Base-by-base conservation (phyloP, 495 filamentous ascomycete species). In the Tuber microsphaerosporum region DNA sequence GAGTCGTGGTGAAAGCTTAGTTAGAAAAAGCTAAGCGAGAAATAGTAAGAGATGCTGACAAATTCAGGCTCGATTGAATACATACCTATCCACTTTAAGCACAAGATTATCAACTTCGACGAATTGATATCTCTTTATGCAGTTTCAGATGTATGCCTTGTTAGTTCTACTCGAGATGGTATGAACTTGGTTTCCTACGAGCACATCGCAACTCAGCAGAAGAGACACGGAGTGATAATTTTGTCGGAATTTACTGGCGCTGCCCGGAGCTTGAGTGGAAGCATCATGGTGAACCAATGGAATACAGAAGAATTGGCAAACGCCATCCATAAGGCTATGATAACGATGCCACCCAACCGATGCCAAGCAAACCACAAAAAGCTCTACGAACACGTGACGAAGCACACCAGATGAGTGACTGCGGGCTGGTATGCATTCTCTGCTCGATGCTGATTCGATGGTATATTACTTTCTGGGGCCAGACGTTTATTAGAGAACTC, bases 131-230 rank as follows among this genome's bases (percentile, higher is more conserved):
- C 94, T 0, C 85, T 98, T 2, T 98, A 98, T 80, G 91, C 93
- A 43, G 88, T 97, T 51, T 93, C 92, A 17, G 94, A 97, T 83
- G 91, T 92, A 68, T 98, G 94, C 81, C 87, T 98, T 9, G 91
- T 97, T 71, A 92, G 91, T 20, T 97, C 93, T 0, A 96, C 92
- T 1, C 88, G 94, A n/a, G 94, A 97, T 81, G 94, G 94, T 75
- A 97, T 98, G 94, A 98, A 98, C 82, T 88, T 97, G 16, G 94
- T 98, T 39, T 93, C 92, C 37, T 97, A 94, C 84, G 94, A 98
- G 84, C 97, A 97, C 84, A 93, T 97, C 71, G 94, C 94, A 3
- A 93, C 91, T 45, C 94, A 97, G 81, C 86, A 91, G 75, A 87
- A 94, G 77, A 88, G 90, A 16, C 91, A 96, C 81, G 94, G 94